Evolutionary conservation across 495 filamentous ascomycete genomes (phyloP), one percentile per base, ranked within the genome.

Genomic region (Cairneyella variabilis): DNA sequence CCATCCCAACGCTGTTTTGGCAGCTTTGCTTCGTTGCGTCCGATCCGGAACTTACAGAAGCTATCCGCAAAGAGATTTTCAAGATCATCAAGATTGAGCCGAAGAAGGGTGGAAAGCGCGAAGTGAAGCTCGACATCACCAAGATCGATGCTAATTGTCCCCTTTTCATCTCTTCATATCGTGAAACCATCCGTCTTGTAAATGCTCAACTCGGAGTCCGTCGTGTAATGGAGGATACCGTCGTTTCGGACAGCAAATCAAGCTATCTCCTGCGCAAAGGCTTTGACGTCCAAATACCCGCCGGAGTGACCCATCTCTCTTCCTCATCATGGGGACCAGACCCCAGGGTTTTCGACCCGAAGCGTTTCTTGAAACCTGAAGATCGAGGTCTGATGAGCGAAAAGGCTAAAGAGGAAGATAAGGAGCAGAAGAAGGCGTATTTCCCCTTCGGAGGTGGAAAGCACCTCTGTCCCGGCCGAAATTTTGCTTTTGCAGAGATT

Each of bases 401-500:
- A 6, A 36, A 44, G 16, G 25, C 49, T 1, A 58, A 65, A 36
- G 10, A n/a, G 14, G 39, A 32, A 2, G 27, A 46, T 8, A n/a
- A 16, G n/a, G 56, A 58, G 20, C 57, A 63, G 43, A 63, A 60
- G 9, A 63, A 62, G 12, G 61, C 64, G 0, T 81, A 77, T 58
- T 58, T 76, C 6, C 72, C 72, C 6, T 83, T 82, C 58, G 77
- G 79, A 14, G 78, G 79, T 12, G 78, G 78, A 39, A 72, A 71
- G 58, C 73, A 72, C 17, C 54, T 80, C 14, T 82, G 79, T 53
- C 79, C 79, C 3, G 79, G 79, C 0, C 67, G 78, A 2, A 69
- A 78, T 59, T 80, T 82, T 60, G 79, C 79, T 0, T 70, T 69
- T 48, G 70, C 71, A 21, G 74, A 78, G 66, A 76, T 80, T 40